Evolutionary conservation across 805 yeast genomes (phyloP), one percentile per base, ranked within the genome.

Genomic region (Kluyveromyces nonfermentans): DNA sequence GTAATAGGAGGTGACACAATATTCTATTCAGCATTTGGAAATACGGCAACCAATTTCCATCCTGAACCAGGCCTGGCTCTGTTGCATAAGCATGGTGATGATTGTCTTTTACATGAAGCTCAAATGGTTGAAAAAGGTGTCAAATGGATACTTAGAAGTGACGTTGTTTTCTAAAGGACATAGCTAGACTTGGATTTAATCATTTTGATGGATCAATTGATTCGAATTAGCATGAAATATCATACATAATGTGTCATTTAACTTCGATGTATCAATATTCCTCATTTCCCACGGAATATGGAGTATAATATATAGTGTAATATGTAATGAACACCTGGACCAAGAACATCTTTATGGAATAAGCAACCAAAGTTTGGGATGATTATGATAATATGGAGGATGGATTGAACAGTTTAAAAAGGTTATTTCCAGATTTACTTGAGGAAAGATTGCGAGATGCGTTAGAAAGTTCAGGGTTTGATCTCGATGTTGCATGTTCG

Each of bases 71-170:
- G 84, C 0, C 65, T 72, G 72, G 81, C 80, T 0, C 62, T 79
- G 35, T 57, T 79, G 38, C 85, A 79, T 52, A 77, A 77, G 50
- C 85, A 79, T 55, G 84, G 85, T 0, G 78, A 75, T 47, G 82
- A 78, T 48, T 79, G 85, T 55, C 53, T 79, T 47, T 55, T 69
- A 39, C 85, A 79, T 50, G 83, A 78, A 48, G 83, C 75, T 2
- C 73, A 73, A 46, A 46, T 65, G 39, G 82, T 79, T 0, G 56
- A 50, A 7, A 55, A 50, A 2, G 85, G 84, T 0, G 74, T 62
- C 22, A 79, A 79, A 55, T 79, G 84, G 85, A 77, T 79, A 0
- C 55, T 79, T 8, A 56, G 85, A 56, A 75, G 80, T 46, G 84
- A 78, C 54, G 72, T 78, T 21, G 72, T 71, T 12, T 67, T 62